Percentiles rank a stretch among this genome's conserved stretches.
Evolutionary conservation across 192 early-diverging fungal genomes (phyloP).

Genomic region (Coemansia sp.): DNA sequence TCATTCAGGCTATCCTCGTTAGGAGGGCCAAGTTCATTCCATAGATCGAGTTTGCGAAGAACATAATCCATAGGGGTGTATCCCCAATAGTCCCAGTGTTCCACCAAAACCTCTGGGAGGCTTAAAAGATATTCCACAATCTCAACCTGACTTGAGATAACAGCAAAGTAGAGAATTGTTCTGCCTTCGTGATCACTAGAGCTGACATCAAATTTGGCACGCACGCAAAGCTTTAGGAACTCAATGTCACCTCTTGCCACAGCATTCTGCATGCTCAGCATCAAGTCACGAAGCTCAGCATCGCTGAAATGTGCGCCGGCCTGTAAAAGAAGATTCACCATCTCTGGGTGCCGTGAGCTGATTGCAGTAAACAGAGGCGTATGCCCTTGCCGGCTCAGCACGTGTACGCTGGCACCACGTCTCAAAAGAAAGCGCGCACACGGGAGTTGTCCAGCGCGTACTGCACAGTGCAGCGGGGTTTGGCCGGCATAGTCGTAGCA

Average conservation of each 20-base stretch:
- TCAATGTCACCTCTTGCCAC: slow-evolving; percentile 51
- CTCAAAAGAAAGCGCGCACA: slow-evolving; percentile 75
- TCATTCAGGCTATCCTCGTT: slow-evolving; percentile 47
- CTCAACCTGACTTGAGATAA: slow-evolving; percentile 48
- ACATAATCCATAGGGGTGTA: slow-evolving; percentile 52
- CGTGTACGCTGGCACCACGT: slow-evolving; percentile 89
- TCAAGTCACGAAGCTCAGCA: slow-evolving; percentile 73
- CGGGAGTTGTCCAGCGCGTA: slow-evolving; percentile 69
- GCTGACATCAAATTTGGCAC: slow-evolving; percentile 44
- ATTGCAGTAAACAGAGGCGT: slow-evolving; percentile 89
- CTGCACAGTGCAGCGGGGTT: slow-evolving; percentile 87
- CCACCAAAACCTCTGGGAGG: slow-evolving; percentile 25
- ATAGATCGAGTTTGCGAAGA: slow-evolving; percentile 45
- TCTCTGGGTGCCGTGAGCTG: slow-evolving; percentile 59
- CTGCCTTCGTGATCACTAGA: slow-evolving; percentile 48
- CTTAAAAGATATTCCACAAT: slow-evolving; percentile 46
- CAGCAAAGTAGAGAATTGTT: slow-evolving; percentile 48
- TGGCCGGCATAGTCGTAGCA: slow-evolving; percentile 81
- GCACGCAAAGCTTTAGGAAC: slow-evolving; percentile 49
- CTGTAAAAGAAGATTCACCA: slow-evolving; percentile 67
- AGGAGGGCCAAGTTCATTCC: slow-evolving; percentile 46
- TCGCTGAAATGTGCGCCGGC: slow-evolving; percentile 91
- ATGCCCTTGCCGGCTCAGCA: slow-evolving; percentile 84
- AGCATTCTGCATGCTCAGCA: slow-evolving; percentile 54
- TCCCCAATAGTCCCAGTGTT: slow-evolving; percentile 53